Base-by-base conservation (phyloP, 192 early-diverging fungal species). In the Mortierella alpina region DNA sequence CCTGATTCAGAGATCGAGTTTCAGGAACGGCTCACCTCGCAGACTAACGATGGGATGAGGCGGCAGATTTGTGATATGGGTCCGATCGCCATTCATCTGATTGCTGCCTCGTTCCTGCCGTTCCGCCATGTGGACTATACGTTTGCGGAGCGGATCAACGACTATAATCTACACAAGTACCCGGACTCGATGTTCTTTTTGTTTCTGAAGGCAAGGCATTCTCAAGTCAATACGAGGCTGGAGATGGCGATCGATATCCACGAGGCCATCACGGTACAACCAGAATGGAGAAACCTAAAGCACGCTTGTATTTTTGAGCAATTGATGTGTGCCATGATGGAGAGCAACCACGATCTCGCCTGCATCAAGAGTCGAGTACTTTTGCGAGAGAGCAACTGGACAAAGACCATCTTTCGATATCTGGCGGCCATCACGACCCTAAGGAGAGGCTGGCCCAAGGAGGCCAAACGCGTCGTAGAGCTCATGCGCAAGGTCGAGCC, bases 221-320 rank as follows among this genome's bases (percentile, higher is more conserved):
- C 87, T 9, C 86, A 91, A 70, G 84, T 89, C 15, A 77, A 89
- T 68, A 85, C 85, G 6, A 64, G 86, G 11, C 71, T 93, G 3
- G 83, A 80, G 4, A 80, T 85, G 2, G 91, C 94, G 0, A 89
- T 94, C 13, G 82, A n/a, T 6, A 86, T 91, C 39, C 92, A 93
- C 59, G 75, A 84, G 23, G 51, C 70, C 40, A 86, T 88, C 5
- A 84, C 91, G 31, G 75, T 80, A 2, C 82, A 91, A 52, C 63
- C 78, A 12, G 87, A 92, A n/a, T 97, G 93, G 94, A 83, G 86
- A 20, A 94, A 94, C 73, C 82, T 97, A 50, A 88, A 89, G 50
- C 94, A 97, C 70, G 85, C 93, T 13, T 92, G 89, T 47, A 86
- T 88, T 31, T 95, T 95, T 91, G 96, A 96, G 73, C 83, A 93